Percentiles rank a stretch among this genome's conserved stretches.
Evolutionary conservation across 495 filamentous ascomycete genomes (phyloP).

Genomic region (Tirmania nivea): DNA sequence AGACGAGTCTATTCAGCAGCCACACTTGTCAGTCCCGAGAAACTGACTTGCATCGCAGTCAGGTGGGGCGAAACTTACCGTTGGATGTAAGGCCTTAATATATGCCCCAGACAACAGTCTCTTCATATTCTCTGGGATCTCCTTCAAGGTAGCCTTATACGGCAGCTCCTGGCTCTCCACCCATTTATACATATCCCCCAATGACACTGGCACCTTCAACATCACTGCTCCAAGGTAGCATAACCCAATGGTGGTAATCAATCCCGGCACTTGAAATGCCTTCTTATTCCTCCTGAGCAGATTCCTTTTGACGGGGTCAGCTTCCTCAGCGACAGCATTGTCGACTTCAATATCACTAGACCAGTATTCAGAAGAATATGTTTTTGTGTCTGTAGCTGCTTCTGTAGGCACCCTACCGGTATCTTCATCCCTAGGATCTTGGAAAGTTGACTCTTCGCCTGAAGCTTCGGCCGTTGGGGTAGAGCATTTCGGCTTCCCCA

Average conservation of each 20-base stretch:
- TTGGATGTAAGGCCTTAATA: constrained; percentile 33
- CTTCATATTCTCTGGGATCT: constrained; percentile 44
- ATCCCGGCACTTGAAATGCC: constrained; percentile 8
- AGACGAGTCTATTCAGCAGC: too few species aligned
- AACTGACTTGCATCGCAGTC: too few species aligned
- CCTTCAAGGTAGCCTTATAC: constrained; percentile 23
- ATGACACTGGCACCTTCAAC: constrained; percentile 38
- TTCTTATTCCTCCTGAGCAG: neutral
- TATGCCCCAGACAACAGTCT: constrained; percentile 40
- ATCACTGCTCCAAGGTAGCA: constrained; percentile 46
- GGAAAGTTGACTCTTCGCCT: too few species aligned
- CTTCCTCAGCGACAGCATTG: constrained; percentile 10
- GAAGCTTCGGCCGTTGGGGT: constrained; percentile 11
- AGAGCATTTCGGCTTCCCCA: constrained; percentile 22
- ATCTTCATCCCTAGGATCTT: neutral
- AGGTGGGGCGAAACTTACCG: constrained; percentile 22
- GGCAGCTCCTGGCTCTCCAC: constrained; percentile 19
- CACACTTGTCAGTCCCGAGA: too few species aligned
- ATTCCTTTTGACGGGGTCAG: constrained; percentile 18
- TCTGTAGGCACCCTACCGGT: constrained; percentile 10
- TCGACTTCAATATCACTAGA: constrained; percentile 28
- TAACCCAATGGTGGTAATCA: constrained; percentile 40
- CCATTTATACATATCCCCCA: constrained; percentile 41
- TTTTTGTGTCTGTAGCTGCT: constrained; percentile 20
- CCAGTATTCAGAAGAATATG: constrained; percentile 22